Conservation (phyloP, 495 filamentous ascomycete species). For the Penicillium crystallinum region DNA sequence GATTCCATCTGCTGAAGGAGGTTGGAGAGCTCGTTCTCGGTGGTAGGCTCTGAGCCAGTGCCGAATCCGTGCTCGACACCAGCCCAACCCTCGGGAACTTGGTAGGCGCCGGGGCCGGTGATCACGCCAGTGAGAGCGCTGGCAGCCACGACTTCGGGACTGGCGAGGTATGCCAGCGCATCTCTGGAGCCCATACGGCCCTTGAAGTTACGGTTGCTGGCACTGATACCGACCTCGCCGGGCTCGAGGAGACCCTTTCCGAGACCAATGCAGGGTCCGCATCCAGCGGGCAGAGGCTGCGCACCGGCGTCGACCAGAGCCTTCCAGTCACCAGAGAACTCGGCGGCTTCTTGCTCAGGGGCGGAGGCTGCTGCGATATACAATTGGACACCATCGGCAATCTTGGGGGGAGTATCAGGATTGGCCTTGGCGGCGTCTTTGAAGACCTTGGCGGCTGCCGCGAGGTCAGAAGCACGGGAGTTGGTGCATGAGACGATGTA, state of each 20-base stretch:
- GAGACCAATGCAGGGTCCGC: slow-evolving; percentile 88
- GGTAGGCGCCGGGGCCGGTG: slow-evolving; percentile 74
- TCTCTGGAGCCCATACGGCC: slow-evolving; percentile 82
- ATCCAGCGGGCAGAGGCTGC: slow-evolving; percentile 67
- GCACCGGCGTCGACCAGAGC: slow-evolving; percentile 76
- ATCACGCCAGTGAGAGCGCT: slow-evolving; percentile 77
- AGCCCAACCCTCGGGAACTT: slow-evolving; percentile 58
- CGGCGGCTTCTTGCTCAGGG: slow-evolving; percentile 72
- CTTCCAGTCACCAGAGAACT: slow-evolving; percentile 86
- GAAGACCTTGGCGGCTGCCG: slow-evolving; percentile 82
- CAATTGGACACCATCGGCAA: slow-evolving; percentile 74
- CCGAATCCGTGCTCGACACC: slow-evolving; percentile 69
- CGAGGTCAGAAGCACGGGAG: slow-evolving; percentile 74
- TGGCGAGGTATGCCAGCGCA: slow-evolving; percentile 83
- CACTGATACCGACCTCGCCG: slow-evolving; percentile 84
- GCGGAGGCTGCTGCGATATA: slow-evolving; percentile 88
- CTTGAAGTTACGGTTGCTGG: slow-evolving; percentile 90
- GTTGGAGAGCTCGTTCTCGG: slow-evolving; percentile 64
- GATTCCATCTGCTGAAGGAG: slow-evolving; percentile 61
- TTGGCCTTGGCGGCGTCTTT: slow-evolving; percentile 60
- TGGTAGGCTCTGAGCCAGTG: slow-evolving; percentile 55
- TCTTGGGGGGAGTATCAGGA: slow-evolving; percentile 58
- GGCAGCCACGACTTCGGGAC: slow-evolving; percentile 88
- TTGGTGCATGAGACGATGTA: slow-evolving; percentile 95
- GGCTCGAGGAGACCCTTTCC: slow-evolving; percentile 75